Conservation (phyloP, 257 asterid genomes). For the Solanum lycopersicoides region DNA sequence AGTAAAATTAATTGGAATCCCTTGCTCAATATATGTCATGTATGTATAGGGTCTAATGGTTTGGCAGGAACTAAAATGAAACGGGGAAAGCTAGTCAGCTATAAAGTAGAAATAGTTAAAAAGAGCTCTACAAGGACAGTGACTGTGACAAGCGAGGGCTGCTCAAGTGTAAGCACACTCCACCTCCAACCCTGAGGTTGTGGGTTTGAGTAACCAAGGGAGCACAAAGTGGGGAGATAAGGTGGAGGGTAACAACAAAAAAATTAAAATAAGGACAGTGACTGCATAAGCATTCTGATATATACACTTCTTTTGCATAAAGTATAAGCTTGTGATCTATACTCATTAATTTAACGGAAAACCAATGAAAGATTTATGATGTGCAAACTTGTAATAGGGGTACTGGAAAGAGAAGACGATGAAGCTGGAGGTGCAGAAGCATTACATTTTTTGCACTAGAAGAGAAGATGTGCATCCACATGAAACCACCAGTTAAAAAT, state of each 20-base stretch:
- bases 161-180: background rate
- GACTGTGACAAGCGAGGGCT: background rate
- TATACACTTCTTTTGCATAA: background rate
- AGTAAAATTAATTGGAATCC: background rate
- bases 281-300: background rate
- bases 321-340: background rate
- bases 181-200: background rate
- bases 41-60: background rate
- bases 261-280: background rate
- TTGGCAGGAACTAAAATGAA: background rate
- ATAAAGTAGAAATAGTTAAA: background rate
- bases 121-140: background rate
- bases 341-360: background rate
- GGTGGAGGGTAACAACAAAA: background rate
- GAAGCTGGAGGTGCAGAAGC: constrained; percentile 38
- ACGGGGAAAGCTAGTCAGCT: background rate
- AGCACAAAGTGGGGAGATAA: background rate
- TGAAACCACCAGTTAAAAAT: background rate
- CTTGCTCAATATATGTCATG: background rate
- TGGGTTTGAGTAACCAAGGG: background rate
- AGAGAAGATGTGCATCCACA: constrained; percentile 15
- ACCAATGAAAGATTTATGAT: background rate
- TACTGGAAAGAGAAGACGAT: constrained; percentile 43
- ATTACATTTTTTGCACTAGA: constrained; percentile 85
- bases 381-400: constrained; percentile 47